A percentile compares a stretch with the other conserved stretches of the same genome.
phyloP scores from a whole-genome alignment of 352 stramenopile genomes.

The Pythium utonaiense region DNA sequence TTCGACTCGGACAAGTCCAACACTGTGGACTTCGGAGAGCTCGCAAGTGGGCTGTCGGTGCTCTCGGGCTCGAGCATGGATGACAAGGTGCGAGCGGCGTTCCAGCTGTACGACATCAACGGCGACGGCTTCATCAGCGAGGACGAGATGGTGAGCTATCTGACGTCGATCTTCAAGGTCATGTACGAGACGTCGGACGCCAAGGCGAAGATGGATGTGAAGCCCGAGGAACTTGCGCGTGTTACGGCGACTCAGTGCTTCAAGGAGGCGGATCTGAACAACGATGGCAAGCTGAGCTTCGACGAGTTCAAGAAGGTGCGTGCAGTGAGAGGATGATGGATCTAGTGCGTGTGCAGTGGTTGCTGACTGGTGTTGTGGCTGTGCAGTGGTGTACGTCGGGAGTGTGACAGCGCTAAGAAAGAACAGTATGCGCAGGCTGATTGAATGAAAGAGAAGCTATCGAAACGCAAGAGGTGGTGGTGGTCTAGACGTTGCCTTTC shows the following conservation, averaged over 20 bases:
- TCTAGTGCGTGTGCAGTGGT: neutral
- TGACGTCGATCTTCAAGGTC: constrained; percentile 88
- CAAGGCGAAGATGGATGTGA: constrained; percentile 72
- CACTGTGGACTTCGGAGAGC: constrained; percentile 83
- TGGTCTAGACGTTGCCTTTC: neutral
- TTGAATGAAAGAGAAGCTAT: neutral
- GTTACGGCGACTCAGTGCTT: constrained; percentile 85
- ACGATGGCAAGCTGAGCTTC: constrained; percentile 84
- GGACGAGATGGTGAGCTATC: constrained; percentile 86
- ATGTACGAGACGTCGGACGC: constrained; percentile 88
- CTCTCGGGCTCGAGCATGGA: constrained; percentile 84
- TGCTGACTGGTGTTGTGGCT: neutral
- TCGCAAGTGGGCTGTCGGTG: constrained; percentile 80
- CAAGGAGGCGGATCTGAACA: constrained; percentile 78
- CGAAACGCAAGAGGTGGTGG: neutral
- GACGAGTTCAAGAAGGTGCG: constrained; percentile 88
- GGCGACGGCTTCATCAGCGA: constrained; percentile 81
- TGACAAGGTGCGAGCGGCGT: constrained; percentile 81
- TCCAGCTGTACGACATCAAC: constrained; percentile 85
- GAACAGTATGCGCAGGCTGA: neutral
- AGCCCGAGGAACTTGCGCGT: constrained; percentile 70
- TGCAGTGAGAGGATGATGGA: neutral
- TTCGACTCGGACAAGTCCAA: constrained; percentile 87
- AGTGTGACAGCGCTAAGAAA: neutral
- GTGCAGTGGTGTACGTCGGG: constrained; percentile 17